Evolutionary conservation across 2,329 filamentous ascomycete genomes (phyloP).

Genomic region (Aspergillus awamori): DNA sequence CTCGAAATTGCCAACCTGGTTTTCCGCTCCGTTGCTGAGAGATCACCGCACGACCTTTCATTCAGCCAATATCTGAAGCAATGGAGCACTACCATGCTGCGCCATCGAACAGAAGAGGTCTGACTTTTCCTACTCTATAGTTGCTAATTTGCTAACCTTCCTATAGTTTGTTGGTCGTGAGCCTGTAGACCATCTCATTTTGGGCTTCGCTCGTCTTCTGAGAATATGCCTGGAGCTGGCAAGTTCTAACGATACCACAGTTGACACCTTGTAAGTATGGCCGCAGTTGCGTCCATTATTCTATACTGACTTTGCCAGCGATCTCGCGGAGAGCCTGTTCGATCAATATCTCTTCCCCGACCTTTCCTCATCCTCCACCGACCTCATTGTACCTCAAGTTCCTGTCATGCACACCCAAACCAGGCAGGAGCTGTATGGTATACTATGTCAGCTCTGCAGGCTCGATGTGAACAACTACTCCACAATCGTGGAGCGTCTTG

Average conservation of each 20-base stretch:
- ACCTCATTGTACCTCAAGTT: conserved; percentile 38
- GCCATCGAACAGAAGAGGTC: conserved; percentile 49
- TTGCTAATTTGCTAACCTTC: conserved; percentile 23
- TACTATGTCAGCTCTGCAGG: conserved; percentile 61
- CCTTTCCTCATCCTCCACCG: conserved; percentile 38
- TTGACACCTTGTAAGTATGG: conserved; percentile 39
- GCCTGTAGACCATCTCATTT: conserved; percentile 45
- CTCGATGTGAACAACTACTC: conserved; percentile 51
- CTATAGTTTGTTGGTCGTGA: conserved; percentile 51
- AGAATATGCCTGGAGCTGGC: conserved; percentile 46
- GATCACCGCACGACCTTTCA: conserved; percentile 40
- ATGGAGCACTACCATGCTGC: conserved; percentile 49
- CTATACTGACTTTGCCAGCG: conserved; percentile 30
- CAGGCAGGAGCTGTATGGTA: conserved; percentile 62
- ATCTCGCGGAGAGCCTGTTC: conserved; percentile 59
- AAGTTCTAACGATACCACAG: conserved; percentile 32
- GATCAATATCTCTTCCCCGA: conserved; percentile 68
- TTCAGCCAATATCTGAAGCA: conserved; percentile 45
- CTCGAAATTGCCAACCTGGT: conserved; percentile 49
- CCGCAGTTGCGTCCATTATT: background rate
- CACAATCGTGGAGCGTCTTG: conserved; percentile 56
- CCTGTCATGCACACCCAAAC: conserved; percentile 59
- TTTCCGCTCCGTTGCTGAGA: conserved; percentile 47
- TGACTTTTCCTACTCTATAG: conserved; percentile 6
- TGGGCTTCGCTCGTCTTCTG: conserved; percentile 49